phyloP scores from a whole-genome alignment of 1,139 yeast species.

The Scheffersomyces quercinus region DNA sequence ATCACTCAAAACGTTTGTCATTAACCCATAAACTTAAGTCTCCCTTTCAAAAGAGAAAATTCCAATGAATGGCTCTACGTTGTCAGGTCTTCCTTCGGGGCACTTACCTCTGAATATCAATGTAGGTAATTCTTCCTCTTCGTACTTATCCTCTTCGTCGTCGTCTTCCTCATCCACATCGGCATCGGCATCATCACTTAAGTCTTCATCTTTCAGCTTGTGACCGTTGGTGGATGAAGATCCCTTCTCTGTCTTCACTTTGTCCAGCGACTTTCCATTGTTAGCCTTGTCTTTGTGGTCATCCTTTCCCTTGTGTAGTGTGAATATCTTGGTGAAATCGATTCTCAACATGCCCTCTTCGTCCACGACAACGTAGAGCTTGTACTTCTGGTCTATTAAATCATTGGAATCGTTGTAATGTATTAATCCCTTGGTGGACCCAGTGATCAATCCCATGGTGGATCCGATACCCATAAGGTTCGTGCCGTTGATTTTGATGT shows the following conservation, averaged over 20 bases:
- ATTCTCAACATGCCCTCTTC: constrained; percentile 51
- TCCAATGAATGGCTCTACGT: constrained; percentile 57
- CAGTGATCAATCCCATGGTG: constrained; percentile 59
- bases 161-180: constrained; percentile 8
- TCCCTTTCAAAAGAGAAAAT: constrained; percentile 54
- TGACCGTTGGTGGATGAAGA: not conserved
- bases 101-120: constrained; percentile 52
- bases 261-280: constrained; percentile 9
- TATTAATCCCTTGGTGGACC: constrained; percentile 50
- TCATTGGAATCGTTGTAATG: constrained; percentile 54
- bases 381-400: constrained; percentile 49
- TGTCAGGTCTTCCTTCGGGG: constrained; percentile 57
- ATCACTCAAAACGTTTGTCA: too few species aligned
- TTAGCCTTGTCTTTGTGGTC: constrained; percentile 10
- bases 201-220: constrained; percentile 2
- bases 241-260: not conserved
- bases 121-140: constrained; percentile 44
- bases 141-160: constrained; percentile 15
- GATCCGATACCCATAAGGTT: constrained; percentile 58
- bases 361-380: constrained; percentile 53
- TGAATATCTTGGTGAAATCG: constrained; percentile 52
- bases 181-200: constrained; percentile 9
- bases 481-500: constrained; percentile 52
- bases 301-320: constrained; percentile 16
- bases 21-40: constrained; percentile 14